These are phyloP conservation scores for Hypericum perforatum DNA, from an alignment of 345 rosid genomes.

Conservation along the genomic window DNA sequence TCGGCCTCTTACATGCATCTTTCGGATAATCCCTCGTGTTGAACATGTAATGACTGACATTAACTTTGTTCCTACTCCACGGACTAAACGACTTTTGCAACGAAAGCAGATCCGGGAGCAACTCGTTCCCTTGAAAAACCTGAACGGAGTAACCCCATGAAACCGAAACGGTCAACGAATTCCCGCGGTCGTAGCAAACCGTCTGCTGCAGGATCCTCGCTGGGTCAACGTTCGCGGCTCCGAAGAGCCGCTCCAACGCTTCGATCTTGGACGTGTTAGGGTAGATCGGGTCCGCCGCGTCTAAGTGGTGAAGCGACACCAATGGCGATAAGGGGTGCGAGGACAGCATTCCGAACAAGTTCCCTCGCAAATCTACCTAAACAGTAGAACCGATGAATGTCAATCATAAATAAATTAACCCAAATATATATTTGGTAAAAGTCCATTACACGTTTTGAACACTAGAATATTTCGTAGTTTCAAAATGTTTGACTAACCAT, in stretches of 20 bases:
- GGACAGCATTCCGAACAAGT: conserved; percentile 54
- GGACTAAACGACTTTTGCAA: conserved; percentile 56
- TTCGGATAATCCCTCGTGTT: conserved; percentile 39
- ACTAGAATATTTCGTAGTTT: no score
- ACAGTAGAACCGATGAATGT: not conserved
- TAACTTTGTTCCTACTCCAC: conserved; percentile 33
- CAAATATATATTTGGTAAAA: not conserved
- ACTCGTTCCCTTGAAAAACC: conserved; percentile 32
- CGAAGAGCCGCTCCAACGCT: conserved; percentile 41
- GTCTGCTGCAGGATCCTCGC: conserved; percentile 59
- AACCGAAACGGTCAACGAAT: conserved; percentile 69
- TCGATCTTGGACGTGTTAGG: conserved; percentile 47
- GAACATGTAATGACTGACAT: conserved; percentile 34
- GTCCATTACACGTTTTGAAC: not conserved
- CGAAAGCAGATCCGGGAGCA: conserved; percentile 33
- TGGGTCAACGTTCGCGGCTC: conserved; percentile 48
- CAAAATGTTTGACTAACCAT: no score
- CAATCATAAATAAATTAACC: not conserved
- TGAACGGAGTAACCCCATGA: conserved; percentile 86
- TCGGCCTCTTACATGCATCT: conserved; percentile 65
- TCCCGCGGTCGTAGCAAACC: conserved; percentile 73
- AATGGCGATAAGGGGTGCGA: conserved; percentile 68
- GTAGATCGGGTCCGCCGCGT: conserved; percentile 54
- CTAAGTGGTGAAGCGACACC: conserved; percentile 70
- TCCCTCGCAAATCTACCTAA: conserved; percentile 61